Conservation (phyloP, 1,284 basidiomycete species). For the Paramarasmius palmivorus region DNA sequence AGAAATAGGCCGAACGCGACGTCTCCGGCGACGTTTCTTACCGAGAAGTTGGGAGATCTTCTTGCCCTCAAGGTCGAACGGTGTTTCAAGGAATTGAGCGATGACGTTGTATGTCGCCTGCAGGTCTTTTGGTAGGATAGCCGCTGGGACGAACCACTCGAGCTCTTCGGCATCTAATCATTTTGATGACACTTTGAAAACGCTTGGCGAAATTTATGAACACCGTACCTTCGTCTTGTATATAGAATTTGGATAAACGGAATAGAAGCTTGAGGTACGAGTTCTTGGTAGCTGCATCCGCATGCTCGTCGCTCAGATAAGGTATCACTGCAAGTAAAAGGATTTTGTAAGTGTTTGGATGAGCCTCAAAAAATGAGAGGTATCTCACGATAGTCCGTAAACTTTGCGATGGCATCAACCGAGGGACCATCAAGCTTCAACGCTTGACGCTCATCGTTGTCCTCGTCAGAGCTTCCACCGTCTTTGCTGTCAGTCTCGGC, state of each 20-base stretch:
- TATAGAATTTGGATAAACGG: constrained; percentile 65
- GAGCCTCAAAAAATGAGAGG: constrained; percentile 3
- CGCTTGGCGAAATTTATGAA: constrained; percentile 2
- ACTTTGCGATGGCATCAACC: constrained; percentile 67
- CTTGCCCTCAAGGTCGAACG: constrained; percentile 76
- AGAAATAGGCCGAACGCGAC: constrained; percentile 76
- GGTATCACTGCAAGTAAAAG: constrained; percentile 59
- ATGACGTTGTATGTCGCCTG: constrained; percentile 69
- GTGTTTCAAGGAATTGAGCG: constrained; percentile 72
- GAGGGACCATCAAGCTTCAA: constrained; percentile 53
- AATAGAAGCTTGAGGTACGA: constrained; percentile 82
- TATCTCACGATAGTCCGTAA: constrained; percentile 74
- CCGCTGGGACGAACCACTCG: constrained; percentile 78
- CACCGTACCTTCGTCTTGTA: constrained; percentile 62
- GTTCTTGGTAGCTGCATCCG: constrained; percentile 76
- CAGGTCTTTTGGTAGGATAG: constrained; percentile 63
- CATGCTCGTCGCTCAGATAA: constrained; percentile 70
- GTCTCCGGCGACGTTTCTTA: constrained; percentile 47
- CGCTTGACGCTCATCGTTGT: constrained; percentile 41
- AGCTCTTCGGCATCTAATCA: constrained; percentile 63
- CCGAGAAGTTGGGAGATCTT: constrained; percentile 64
- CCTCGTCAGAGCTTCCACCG: constrained; percentile 33
- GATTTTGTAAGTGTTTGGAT: neutral
- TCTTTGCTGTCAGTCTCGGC: constrained; percentile 64
- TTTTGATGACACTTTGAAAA: neutral